Evolutionary conservation across 805 yeast species (phyloP).

Genomic region (Wickerhamiella nectarea): DNA sequence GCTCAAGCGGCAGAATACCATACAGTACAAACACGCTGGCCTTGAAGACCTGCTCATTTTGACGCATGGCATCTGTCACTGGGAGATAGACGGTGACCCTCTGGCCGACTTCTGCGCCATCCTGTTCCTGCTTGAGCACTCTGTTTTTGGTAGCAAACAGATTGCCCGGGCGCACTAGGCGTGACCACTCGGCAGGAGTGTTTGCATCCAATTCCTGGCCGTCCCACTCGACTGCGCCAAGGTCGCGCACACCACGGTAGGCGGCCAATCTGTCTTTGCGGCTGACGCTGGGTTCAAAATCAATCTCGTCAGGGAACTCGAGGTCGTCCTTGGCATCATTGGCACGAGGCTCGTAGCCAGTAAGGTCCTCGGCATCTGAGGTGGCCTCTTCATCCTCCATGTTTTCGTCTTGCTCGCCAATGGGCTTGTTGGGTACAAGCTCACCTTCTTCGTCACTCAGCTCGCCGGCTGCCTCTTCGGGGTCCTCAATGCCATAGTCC

Average conservation of each 20-base stretch:
- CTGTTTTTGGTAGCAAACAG: slow-evolving; percentile 64
- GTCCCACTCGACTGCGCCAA: slow-evolving; percentile 77
- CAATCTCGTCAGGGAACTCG: slow-evolving; percentile 93
- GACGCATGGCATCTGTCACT: slow-evolving; percentile 6
- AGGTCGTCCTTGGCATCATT: slow-evolving; percentile 63
- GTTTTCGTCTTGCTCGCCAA: slow-evolving; percentile 15
- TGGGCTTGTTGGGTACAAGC: slow-evolving; percentile 28
- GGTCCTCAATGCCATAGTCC: slow-evolving; percentile 28
- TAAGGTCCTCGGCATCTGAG: slow-evolving; percentile 7
- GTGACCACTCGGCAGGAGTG: slow-evolving; percentile 65
- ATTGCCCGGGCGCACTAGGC: slow-evolving; percentile 60
- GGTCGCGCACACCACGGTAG: slow-evolving; percentile 76
- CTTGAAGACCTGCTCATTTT: not conserved
- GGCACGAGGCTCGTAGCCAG: slow-evolving; percentile 55
- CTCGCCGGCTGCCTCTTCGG: slow-evolving; percentile 22
- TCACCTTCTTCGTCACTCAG: slow-evolving; percentile 12
- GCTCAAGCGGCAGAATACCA: slow-evolving; percentile 73
- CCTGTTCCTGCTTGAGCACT: slow-evolving; percentile 44
- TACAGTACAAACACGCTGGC: slow-evolving; percentile 33
- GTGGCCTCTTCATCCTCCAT: slow-evolving; percentile 20
- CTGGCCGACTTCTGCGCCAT: slow-evolving; percentile 39
- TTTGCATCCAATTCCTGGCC: slow-evolving; percentile 65
- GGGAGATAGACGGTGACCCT: slow-evolving; percentile 42
- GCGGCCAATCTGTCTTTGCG: slow-evolving; percentile 63
- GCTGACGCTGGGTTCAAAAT: slow-evolving; percentile 58